A percentile compares a stretch with the other conserved stretches of the same genome.
These are phyloP conservation scores for Pholiota molesta DNA, from an alignment of 768 basidiomycete species.

Conservation along the genomic window DNA sequence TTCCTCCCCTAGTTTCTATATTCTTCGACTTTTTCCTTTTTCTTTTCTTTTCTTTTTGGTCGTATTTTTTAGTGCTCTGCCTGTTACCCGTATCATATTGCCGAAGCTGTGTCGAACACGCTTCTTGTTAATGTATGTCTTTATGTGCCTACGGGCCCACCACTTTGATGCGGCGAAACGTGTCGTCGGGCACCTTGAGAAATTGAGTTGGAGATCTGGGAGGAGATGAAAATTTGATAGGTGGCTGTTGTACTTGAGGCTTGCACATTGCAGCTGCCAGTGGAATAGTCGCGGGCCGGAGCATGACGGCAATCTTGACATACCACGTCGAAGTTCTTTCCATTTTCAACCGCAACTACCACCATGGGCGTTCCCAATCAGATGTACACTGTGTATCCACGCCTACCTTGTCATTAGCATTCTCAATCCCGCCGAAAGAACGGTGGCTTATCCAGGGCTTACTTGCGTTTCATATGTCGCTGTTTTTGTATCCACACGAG, in stretches of 20 bases:
- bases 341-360: neutral
- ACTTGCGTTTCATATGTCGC: neutral
- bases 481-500: neutral
- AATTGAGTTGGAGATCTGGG: neutral
- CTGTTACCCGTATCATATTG: constrained; percentile 18
- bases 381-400: neutral
- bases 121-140: constrained; percentile 26
- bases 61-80: constrained; percentile 3
- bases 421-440: neutral
- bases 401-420: neutral
- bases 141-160: constrained; percentile 2
- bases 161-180: neutral
- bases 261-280: neutral
- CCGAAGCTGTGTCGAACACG: constrained; percentile 24
- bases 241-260: neutral
- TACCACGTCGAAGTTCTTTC: neutral
- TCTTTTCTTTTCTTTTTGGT: constrained; percentile 3
- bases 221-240: neutral
- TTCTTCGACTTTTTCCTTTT: constrained; percentile 1
- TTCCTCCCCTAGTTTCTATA: constrained; percentile 2
- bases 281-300: neutral
- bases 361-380: neutral
- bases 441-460: neutral
- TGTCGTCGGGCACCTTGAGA: neutral
- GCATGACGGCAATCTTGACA: neutral